Evolutionary conservation across 352 stramenopile genomes (phyloP).

Genomic region (Peronosclerospora sorghi): DNA sequence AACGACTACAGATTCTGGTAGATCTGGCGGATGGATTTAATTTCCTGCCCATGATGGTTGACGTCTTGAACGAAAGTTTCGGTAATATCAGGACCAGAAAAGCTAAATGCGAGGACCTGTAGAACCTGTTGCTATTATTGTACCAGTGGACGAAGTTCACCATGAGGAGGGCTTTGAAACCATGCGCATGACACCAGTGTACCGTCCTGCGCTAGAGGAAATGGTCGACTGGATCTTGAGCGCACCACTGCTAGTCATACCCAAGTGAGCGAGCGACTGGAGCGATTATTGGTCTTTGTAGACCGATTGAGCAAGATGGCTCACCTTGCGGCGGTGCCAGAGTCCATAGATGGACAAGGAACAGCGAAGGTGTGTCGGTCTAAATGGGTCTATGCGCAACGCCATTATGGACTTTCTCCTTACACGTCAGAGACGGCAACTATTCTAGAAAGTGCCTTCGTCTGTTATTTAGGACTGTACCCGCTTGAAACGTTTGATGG

Average conservation of each 20-base stretch:
- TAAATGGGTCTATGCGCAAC: too few species aligned
- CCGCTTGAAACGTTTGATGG: constrained; percentile 40
- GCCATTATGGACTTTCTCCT: too few species aligned
- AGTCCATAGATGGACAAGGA: too few species aligned
- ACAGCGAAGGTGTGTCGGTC: too few species aligned
- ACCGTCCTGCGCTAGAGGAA: constrained; percentile 62
- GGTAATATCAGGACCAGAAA: constrained; percentile 58
- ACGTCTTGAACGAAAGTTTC: constrained; percentile 52
- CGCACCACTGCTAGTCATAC: too few species aligned
- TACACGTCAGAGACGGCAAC: too few species aligned
- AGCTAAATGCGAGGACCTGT: constrained; percentile 22
- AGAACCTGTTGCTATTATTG: constrained; percentile 34
- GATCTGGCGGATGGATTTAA: constrained; percentile 48
- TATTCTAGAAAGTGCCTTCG: constrained; percentile 50
- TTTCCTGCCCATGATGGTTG: constrained; percentile 64
- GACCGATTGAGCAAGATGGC: too few species aligned
- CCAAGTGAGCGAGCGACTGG: too few species aligned
- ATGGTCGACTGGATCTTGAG: constrained; percentile 52
- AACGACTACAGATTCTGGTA: constrained; percentile 7
- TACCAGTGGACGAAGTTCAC: constrained; percentile 73
- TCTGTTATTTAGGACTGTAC: constrained; percentile 65
- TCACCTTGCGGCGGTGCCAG: too few species aligned
- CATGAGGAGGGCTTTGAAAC: constrained; percentile 67
- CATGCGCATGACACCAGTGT: constrained; percentile 73
- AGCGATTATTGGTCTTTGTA: constrained; percentile 76